Evolutionary conservation across 306 rosid genomes (phyloP).

Genomic region (Quercus suber): DNA sequence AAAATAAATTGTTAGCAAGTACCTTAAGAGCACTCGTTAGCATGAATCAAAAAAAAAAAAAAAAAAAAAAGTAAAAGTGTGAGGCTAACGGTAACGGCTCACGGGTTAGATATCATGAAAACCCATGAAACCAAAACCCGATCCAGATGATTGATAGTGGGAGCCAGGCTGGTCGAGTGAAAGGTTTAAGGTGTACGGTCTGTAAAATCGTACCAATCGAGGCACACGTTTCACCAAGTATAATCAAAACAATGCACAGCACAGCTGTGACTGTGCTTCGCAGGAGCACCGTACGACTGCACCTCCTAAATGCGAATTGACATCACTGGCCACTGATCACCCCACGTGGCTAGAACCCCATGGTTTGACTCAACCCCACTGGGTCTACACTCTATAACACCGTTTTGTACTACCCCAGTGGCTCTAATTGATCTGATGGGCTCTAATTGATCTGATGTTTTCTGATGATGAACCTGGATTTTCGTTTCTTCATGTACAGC

Average conservation of each 20-base stretch:
- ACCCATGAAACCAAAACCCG: neutral
- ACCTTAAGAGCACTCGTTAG: too few species aligned
- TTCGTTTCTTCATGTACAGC: neutral
- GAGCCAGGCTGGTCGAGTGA: constrained; percentile 20
- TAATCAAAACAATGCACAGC: neutral
- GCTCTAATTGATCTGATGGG: neutral
- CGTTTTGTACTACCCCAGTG: neutral
- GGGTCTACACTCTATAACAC: constrained; percentile 10
- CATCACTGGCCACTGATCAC: neutral
- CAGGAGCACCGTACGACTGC: constrained; percentile 19
- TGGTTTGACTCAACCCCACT: neutral
- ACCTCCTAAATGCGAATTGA: neutral
- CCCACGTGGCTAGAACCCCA: neutral
- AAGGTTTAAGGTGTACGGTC: neutral
- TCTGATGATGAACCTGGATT: neutral
- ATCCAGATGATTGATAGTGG: neutral
- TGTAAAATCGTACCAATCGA: neutral
- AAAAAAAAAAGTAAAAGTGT: too few species aligned
- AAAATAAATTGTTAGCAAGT: too few species aligned
- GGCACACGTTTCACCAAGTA: constrained; percentile 8
- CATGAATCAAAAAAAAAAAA: neutral
- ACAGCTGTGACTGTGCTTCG: neutral
- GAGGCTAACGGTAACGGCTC: too few species aligned
- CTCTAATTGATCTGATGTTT: neutral
- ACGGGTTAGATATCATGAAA: neutral